Evolutionary conservation across 75 land plant genomes (phyloP), one percentile per base, ranked within the genome.

Genomic region (Gnetum montanum): DNA sequence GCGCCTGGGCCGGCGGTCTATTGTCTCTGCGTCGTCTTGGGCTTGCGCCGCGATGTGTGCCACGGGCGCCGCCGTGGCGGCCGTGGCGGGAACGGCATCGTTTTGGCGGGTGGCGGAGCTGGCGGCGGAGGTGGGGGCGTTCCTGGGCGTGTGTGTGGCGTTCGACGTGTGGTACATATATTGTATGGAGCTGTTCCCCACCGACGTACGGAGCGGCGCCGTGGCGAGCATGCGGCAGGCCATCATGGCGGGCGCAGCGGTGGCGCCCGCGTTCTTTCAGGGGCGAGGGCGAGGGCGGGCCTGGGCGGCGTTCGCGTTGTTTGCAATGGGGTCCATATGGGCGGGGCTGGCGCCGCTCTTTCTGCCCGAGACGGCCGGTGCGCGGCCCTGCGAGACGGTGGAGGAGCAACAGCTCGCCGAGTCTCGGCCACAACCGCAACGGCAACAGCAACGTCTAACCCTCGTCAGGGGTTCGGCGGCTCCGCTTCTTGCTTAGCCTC

Each of bases 111-210:
- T 35, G 54, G 18, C 31, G 8, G 69, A 73, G 27, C 49, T 78
- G 22, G 37, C 8, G 0, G 28, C 60, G 1, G 78, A 70, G 38
- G 53, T 59, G 8, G 3, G 65, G 0, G 76, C 60, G 3, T 73
- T 74, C 62, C 61, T 78, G 70, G 70, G 70, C 8, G 61, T 61
- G 18, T 72, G 77, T 12, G 49, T 53, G 23, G 63, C 80, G 0
- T 76, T 65, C n/a, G 63, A 69, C 8, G 61, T 79, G 8, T 5
- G 62, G 49, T 76, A 63, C 51, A 51, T 79, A 8, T 79, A 79
- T 65, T 51, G 71, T 10, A 67, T 66, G 0, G 80, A 79, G 62
- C 61, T 79, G 24, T 76, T 79, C 40, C 83, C 75, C 1, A 79
- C 80, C 3, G 59, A 67, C 37, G 66, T 70, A 28, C 62, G 82